Evolutionary conservation across 1,284 basidiomycete species (phyloP).

Genomic region (Hemileia vastatrix): DNA sequence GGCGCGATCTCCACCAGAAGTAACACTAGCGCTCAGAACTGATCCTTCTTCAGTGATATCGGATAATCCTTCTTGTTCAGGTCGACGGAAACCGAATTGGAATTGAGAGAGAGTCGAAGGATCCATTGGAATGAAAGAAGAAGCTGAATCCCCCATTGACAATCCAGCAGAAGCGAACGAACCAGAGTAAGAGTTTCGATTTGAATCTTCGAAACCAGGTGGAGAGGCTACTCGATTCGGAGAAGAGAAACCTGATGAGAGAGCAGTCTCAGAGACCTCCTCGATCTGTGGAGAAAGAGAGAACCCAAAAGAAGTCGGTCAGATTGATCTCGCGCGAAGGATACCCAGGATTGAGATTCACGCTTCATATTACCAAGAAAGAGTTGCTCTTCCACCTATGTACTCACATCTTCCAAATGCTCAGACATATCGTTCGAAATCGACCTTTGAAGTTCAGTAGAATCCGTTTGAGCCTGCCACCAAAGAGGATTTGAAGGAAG

Average conservation of each 20-base stretch:
- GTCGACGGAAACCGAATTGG: constrained; percentile 24
- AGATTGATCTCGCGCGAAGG: neutral
- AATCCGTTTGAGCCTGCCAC: neutral
- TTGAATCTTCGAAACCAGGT: neutral
- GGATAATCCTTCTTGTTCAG: constrained; percentile 30
- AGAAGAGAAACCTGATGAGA: constrained; percentile 1
- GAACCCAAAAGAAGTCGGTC: neutral
- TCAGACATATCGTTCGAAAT: too few relatives aligned
- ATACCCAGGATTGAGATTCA: too few relatives aligned
- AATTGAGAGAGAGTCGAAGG: constrained; percentile 12
- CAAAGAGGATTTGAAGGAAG: neutral
- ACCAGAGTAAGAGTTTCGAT: neutral
- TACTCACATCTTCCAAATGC: too few relatives aligned
- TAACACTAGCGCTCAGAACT: constrained; percentile 26
- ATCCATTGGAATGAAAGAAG: constrained; percentile 3
- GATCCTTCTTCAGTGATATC: constrained; percentile 37
- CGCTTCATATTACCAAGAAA: too few relatives aligned
- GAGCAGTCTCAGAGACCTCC: constrained; percentile 5
- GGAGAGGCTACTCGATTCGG: neutral
- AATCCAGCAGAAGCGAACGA: neutral
- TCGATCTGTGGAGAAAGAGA: constrained; percentile 4
- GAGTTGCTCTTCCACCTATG: too few relatives aligned
- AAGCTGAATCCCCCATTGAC: neutral
- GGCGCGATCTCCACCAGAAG: constrained; percentile 3
- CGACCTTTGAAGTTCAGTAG: too few relatives aligned